These are phyloP conservation scores for Ulmus americana DNA, from an alignment of 331 rosid species.

Conservation along the genomic window DNA sequence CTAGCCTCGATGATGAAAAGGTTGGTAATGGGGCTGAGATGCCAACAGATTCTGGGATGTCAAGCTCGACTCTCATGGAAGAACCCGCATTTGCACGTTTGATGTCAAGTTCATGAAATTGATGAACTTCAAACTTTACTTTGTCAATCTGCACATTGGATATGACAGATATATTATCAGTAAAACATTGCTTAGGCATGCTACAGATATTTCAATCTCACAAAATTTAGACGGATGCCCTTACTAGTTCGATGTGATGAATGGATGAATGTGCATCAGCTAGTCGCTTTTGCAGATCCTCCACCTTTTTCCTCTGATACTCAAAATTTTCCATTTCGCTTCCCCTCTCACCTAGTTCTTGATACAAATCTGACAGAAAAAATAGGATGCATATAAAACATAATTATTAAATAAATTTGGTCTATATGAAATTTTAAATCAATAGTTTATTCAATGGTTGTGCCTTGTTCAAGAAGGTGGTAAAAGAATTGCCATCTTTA, in stretches of 20 bases:
- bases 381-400: slow-evolving; percentile 8
- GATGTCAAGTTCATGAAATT: slow-evolving; percentile 42
- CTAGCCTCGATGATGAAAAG: slow-evolving; percentile 55
- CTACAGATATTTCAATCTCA: slow-evolving; percentile 12
- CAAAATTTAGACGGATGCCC: slow-evolving; percentile 23
- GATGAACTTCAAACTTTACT: slow-evolving; percentile 48
- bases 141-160: slow-evolving; percentile 53
- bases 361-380: slow-evolving; percentile 59
- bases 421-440: not conserved
- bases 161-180: slow-evolving; percentile 15
- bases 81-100: slow-evolving; percentile 53
- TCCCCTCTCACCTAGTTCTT: slow-evolving; percentile 84
- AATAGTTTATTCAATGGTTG: not conserved
- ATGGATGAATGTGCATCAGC: slow-evolving; percentile 76
- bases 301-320: slow-evolving; percentile 56
- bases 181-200: slow-evolving; percentile 1
- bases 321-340: slow-evolving; percentile 86
- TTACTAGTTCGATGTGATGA: slow-evolving; percentile 83
- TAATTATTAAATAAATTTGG: not conserved
- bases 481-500: not conserved
- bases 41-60: slow-evolving; percentile 93
- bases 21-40: slow-evolving; percentile 48
- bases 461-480: too few relatives aligned
- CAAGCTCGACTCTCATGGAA: slow-evolving; percentile 51
- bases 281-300: slow-evolving; percentile 68